Evolutionary conservation across 768 basidiomycete species (phyloP).

Genomic region (Cystofilobasidium capitatum): DNA sequence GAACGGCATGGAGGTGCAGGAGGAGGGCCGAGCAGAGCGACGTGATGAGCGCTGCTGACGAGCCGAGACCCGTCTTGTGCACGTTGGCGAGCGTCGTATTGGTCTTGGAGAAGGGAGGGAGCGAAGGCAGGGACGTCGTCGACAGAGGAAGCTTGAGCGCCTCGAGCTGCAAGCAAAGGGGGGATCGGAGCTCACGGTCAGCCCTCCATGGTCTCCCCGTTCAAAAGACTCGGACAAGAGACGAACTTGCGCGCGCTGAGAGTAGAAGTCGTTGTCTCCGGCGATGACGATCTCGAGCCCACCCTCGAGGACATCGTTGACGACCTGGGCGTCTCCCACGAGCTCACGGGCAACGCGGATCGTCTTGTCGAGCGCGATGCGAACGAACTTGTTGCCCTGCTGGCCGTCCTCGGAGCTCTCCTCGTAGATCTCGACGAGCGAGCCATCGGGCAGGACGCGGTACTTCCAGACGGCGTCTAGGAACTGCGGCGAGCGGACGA

Average conservation of each 20-base stretch:
- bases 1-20: constrained; percentile 59
- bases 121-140: constrained; percentile 53
- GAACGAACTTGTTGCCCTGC: constrained; percentile 76
- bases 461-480: constrained; percentile 69
- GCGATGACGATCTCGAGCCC: constrained; percentile 65
- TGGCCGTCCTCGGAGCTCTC: constrained; percentile 3
- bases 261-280: constrained; percentile 97
- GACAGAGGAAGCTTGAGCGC: constrained; percentile 54
- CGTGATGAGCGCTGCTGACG: constrained; percentile 92
- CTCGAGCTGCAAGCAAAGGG: constrained; percentile 49
- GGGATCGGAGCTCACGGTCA: background rate
- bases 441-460: constrained; percentile 38
- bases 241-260: constrained; percentile 72
- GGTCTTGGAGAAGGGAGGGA: constrained; percentile 68
- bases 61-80: constrained; percentile 98
- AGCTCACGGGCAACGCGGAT: constrained; percentile 56
- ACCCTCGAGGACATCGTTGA: constrained; percentile 2
- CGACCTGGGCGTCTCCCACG: constrained; percentile 26
- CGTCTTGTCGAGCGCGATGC: constrained; percentile 72
- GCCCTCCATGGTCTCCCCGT: background rate
- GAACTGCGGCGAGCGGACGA: constrained; percentile 86
- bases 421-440: constrained; percentile 8
- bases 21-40: constrained; percentile 81
- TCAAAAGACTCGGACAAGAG: too few relatives aligned
- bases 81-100: constrained; percentile 62